phyloP scores from a whole-genome alignment of 495 filamentous ascomycete genomes.

The Aspergillus homomorphus region DNA sequence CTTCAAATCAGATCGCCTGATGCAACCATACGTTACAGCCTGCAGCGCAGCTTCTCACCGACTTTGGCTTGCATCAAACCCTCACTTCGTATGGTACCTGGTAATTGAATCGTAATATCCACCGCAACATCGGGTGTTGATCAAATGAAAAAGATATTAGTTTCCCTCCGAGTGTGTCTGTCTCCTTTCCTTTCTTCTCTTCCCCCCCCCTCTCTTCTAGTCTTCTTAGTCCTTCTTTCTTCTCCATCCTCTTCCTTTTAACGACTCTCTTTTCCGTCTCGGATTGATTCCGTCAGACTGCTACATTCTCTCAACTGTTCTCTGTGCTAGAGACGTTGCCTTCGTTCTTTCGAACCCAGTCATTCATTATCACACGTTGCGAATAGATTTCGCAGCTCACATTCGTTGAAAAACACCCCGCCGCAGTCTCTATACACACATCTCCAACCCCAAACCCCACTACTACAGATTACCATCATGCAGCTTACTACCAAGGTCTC shows the following conservation, averaged over 20 bases:
- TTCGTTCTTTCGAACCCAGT: constrained; percentile 32
- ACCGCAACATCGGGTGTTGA: constrained; percentile 7
- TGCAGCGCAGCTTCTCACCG: no score
- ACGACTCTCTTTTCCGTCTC: constrained; percentile 22
- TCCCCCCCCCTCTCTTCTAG: constrained; percentile 1
- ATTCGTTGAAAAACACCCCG: constrained; percentile 16
- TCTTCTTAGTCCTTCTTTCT: constrained; percentile 10
- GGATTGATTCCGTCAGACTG: constrained; percentile 18
- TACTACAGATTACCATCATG: constrained; percentile 31
- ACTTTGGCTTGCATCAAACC: constrained; percentile 2
- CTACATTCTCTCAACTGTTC: constrained; percentile 24
- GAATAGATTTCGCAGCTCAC: constrained; percentile 49
- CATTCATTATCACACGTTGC: constrained; percentile 39
- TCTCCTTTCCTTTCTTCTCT: constrained; percentile 1
- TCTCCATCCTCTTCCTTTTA: constrained; percentile 14
- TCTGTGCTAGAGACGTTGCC: constrained; percentile 30
- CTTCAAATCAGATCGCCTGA: not conserved
- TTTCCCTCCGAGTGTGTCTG: not conserved
- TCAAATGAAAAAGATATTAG: constrained; percentile 15
- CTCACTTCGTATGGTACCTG: constrained; percentile 3
- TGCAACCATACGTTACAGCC: not conserved
- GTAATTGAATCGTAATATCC: not conserved
- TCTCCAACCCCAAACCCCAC: constrained; percentile 21
- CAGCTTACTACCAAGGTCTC: constrained; percentile 47
- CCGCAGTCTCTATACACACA: constrained; percentile 4